Evolutionary conservation across 441 rosid genomes (phyloP).

Genomic region (California macrophylla): DNA sequence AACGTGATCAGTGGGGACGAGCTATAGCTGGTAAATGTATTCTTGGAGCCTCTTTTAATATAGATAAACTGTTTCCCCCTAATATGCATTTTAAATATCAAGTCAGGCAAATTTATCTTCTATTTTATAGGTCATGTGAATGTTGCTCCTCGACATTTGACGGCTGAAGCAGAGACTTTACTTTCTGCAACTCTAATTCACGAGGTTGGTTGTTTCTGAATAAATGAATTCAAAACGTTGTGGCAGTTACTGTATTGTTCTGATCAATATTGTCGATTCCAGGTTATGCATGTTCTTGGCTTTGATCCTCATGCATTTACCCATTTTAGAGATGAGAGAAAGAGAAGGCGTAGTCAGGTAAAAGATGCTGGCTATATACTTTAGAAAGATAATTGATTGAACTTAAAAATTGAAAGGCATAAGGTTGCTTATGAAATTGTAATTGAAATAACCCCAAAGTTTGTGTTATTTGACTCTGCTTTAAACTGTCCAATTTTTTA

Average conservation of each 20-base stretch:
- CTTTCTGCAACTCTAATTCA: slow-evolving; percentile 97
- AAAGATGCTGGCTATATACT: slow-evolving; percentile 1
- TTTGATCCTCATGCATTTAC: slow-evolving; percentile 98
- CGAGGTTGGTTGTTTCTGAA: slow-evolving; percentile 40
- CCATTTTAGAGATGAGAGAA: slow-evolving; percentile 95
- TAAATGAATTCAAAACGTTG: slow-evolving; percentile 8
- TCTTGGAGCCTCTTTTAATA: background rate
- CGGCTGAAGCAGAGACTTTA: slow-evolving; percentile 88
- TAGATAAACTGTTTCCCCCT: background rate
- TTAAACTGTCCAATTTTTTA: background rate
- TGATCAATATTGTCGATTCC: slow-evolving; percentile 19
- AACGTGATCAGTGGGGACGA: slow-evolving; percentile 99
- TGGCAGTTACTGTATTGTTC: slow-evolving; percentile 9
- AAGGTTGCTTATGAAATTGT: background rate
- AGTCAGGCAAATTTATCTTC: slow-evolving; percentile 5
- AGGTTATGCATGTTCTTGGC: slow-evolving; percentile 99
- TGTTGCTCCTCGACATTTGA: slow-evolving; percentile 98
- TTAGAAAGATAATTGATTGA: background rate
- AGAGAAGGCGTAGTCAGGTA: slow-evolving; percentile 91
- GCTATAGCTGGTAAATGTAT: slow-evolving; percentile 75
- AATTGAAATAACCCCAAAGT: background rate
- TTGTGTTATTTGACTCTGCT: background rate
- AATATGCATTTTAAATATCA: slow-evolving; percentile 13
- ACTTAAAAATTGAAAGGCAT: background rate
- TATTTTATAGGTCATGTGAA: slow-evolving; percentile 76